phyloP scores from a whole-genome alignment of 2,329 filamentous ascomycete species.

The Hysterium pulicare region DNA sequence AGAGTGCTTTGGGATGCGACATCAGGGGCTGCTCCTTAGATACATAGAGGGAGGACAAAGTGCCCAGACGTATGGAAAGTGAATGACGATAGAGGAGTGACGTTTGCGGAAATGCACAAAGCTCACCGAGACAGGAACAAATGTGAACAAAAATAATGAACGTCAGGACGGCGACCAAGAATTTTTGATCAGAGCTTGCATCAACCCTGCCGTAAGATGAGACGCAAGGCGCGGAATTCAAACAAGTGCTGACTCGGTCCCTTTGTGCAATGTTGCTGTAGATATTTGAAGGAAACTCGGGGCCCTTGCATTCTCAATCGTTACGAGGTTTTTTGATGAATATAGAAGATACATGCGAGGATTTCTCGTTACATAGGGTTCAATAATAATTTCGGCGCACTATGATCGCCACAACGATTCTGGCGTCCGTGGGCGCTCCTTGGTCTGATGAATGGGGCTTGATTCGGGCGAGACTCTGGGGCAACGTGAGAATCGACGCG shows the following conservation, averaged over 20 bases:
- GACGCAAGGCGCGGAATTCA: constrained; percentile 31
- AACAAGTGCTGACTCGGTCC: constrained; percentile 25
- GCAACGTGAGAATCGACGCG: background rate
- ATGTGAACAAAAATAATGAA: background rate
- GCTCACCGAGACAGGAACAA: background rate
- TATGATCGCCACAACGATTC: background rate
- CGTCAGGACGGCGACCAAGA: background rate
- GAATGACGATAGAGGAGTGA: background rate
- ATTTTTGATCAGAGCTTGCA: background rate
- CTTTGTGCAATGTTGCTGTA: constrained; percentile 13
- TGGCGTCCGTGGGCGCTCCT: background rate
- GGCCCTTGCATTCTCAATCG: constrained; percentile 33
- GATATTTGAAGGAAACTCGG: constrained; percentile 4
- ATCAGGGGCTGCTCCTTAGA: constrained; percentile 25
- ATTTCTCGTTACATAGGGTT: too few relatives aligned
- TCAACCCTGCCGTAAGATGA: constrained; percentile 13
- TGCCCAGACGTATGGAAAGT: constrained; percentile 25
- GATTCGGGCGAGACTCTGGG: background rate
- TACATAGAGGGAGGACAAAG: constrained; percentile 33
- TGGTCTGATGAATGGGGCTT: background rate
- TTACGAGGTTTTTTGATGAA: too few relatives aligned
- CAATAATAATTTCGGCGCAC: too few relatives aligned
- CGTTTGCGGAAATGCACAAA: constrained; percentile 2
- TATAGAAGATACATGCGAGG: too few relatives aligned
- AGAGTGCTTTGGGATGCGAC: constrained; percentile 16